phyloP scores from a whole-genome alignment of 2,329 filamentous ascomycete genomes.

The Colletotrichum sp. region DNA sequence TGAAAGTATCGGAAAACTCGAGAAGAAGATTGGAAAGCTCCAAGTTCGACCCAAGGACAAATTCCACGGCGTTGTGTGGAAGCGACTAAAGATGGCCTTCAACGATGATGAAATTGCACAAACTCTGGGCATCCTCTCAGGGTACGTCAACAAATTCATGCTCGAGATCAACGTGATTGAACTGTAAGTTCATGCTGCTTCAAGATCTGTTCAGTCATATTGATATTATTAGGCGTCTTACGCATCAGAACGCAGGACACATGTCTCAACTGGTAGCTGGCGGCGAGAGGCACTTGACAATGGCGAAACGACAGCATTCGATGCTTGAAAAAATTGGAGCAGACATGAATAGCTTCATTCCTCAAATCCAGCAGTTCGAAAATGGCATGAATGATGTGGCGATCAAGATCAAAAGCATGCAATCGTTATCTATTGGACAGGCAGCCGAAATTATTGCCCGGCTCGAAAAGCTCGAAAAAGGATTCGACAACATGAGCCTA shows the following conservation, averaged over 20 bases:
- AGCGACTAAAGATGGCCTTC: neutral
- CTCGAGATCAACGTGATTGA: neutral
- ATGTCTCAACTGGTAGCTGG: neutral
- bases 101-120: neutral
- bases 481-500: too few relatives aligned
- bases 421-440: too few relatives aligned
- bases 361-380: too few relatives aligned
- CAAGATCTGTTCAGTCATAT: neutral
- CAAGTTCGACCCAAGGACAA: neutral
- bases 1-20: neutral
- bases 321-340: neutral
- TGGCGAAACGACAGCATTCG: neutral
- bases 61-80: neutral
- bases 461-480: neutral
- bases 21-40: neutral
- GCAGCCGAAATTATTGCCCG: too few relatives aligned
- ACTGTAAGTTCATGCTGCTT: neutral
- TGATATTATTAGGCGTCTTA: neutral
- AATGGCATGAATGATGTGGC: rapidly evolving
- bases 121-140: rapidly evolving
- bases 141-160: neutral
- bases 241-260: neutral
- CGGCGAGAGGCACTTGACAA: neutral
- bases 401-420: too few relatives aligned
- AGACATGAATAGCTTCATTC: neutral